Percentiles rank a stretch among this genome's conserved stretches.
phyloP scores from a whole-genome alignment of 1,139 yeast species.

The Hansenula sp. region DNA sequence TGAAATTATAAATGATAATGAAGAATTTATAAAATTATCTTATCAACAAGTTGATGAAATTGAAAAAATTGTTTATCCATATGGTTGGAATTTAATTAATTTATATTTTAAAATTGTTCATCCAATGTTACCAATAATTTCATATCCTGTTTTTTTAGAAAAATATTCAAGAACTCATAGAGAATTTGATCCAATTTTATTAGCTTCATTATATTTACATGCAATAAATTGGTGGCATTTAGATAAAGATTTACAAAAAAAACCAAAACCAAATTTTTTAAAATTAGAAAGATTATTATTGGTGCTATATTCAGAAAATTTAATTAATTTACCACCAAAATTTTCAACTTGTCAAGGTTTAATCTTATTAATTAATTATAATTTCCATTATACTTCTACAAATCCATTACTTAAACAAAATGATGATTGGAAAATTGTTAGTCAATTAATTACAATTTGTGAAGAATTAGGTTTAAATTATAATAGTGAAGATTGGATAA shows the following conservation, averaged over 20 bases:
- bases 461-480: conserved; percentile 24
- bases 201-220: conserved; percentile 39
- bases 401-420: conserved; percentile 7
- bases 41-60: conserved; percentile 29
- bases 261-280: conserved; percentile 29
- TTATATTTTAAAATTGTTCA: conserved; percentile 38
- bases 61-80: conserved; percentile 37
- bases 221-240: conserved; percentile 40
- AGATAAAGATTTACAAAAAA: conserved; percentile 26
- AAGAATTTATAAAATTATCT: conserved; percentile 20
- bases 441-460: conserved; percentile 17
- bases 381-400: conserved; percentile 5
- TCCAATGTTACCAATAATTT: conserved; percentile 37
- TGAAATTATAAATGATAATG: conserved; percentile 21
- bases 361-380: conserved; percentile 30
- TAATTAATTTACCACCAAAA: conserved; percentile 32
- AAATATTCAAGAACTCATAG: conserved; percentile 40
- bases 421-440: conserved; percentile 20
- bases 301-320: conserved; percentile 32
- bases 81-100: conserved; percentile 34
- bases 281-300: conserved; percentile 32
- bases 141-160: conserved; percentile 38
- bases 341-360: conserved; percentile 42
- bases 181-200: conserved; percentile 39
- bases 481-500: conserved; percentile 20